These are phyloP conservation scores for Trypanosoma boissoni DNA, from an alignment of 208 protist genomes.

Conservation along the genomic window DNA sequence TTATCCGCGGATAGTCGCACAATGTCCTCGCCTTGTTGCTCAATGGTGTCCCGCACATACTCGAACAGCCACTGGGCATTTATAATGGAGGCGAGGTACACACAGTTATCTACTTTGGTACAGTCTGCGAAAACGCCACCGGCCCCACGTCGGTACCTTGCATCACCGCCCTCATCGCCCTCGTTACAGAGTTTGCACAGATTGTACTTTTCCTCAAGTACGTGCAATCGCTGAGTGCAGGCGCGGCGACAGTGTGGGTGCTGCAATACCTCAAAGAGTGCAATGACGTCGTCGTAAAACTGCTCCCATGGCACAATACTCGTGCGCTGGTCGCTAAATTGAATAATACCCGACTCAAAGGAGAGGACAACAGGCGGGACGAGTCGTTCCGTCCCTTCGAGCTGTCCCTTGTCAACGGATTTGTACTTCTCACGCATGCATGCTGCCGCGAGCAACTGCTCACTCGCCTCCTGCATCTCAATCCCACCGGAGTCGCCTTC, in stretches of 20 bases:
- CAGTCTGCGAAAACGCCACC: constrained; percentile 86
- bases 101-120: constrained; percentile 93
- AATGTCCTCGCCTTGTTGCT: constrained; percentile 73
- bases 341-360: constrained; percentile 63
- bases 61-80: constrained; percentile 84
- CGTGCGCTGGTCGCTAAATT: constrained; percentile 52
- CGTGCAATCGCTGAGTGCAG: constrained; percentile 71
- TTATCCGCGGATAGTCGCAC: constrained; percentile 30
- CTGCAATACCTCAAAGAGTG: constrained; percentile 43
- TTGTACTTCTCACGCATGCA: constrained; percentile 71
- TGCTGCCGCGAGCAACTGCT: constrained; percentile 38
- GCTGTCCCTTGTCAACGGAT: constrained; percentile 55
- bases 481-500: constrained; percentile 73
- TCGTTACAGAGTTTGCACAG: constrained; percentile 91
- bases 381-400: constrained; percentile 27
- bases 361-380: constrained; percentile 41
- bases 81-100: constrained; percentile 85
- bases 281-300: constrained; percentile 65
- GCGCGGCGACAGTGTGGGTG: constrained; percentile 49
- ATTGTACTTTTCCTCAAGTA: constrained; percentile 93
- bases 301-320: constrained; percentile 63
- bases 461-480: constrained; percentile 64
- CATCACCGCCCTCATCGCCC: constrained; percentile 64
- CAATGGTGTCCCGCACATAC: constrained; percentile 92
- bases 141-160: constrained; percentile 47